Conservation (phyloP, 305 asterid species). For the Solanum aculeatissimum region DNA sequence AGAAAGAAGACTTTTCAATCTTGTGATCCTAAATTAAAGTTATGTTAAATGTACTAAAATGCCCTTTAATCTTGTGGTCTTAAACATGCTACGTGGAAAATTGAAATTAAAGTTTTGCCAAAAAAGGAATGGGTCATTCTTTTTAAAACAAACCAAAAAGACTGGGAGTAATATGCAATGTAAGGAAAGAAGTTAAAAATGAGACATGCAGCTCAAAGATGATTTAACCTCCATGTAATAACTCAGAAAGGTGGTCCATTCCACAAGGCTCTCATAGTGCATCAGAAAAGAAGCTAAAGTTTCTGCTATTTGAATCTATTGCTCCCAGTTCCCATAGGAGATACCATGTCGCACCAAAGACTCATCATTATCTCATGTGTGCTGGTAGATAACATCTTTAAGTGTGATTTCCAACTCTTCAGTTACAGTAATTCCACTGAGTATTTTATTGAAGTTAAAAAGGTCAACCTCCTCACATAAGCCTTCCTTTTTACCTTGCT, state of each 20-base stretch:
- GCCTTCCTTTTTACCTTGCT: not conserved
- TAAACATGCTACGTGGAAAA: no score
- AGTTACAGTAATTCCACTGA: not conserved
- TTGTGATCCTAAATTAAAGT: no score
- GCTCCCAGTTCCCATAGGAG: not conserved
- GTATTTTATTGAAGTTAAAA: not conserved
- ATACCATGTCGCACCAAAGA: not conserved
- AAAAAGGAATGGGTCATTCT: no score
- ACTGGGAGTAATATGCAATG: not conserved
- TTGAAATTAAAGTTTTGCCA: no score
- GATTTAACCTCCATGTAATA: not conserved
- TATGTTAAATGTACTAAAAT: no score
- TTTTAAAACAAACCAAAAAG: no score
- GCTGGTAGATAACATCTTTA: not conserved
- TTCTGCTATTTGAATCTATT: not conserved
- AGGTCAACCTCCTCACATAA: not conserved
- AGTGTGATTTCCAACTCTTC: not conserved
- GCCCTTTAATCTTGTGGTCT: no score
- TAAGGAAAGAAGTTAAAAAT: not conserved
- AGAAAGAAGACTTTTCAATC: no score
- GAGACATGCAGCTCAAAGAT: not conserved
- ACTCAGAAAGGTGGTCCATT: not conserved
- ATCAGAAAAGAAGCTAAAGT: not conserved
- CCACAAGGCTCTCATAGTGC: not conserved
- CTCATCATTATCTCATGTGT: not conserved